Percentiles rank a stretch among this genome's conserved stretches.
Conservation (phyloP, 1,284 basidiomycete genomes). For the Peniophora sp. region DNA sequence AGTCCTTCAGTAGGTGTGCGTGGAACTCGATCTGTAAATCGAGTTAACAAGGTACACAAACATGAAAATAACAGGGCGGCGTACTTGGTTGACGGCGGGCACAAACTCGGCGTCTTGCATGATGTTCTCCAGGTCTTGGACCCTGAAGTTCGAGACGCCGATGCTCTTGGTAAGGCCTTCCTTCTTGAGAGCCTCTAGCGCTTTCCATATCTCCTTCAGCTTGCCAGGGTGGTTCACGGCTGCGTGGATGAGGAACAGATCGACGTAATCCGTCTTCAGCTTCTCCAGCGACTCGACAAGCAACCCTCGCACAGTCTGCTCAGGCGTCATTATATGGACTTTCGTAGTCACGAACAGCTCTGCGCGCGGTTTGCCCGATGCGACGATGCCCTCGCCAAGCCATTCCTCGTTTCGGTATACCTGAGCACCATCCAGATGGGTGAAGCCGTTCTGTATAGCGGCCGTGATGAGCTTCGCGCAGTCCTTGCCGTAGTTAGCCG, state of each 20-base stretch:
- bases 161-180: constrained; percentile 70
- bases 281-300: constrained; percentile 49
- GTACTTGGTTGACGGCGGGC: constrained; percentile 77
- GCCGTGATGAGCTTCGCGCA: constrained; percentile 36
- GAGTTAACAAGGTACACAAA: not conserved
- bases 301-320: constrained; percentile 41
- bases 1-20: constrained; percentile 64
- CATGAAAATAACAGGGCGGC: constrained; percentile 1
- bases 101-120: constrained; percentile 47
- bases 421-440: constrained; percentile 70
- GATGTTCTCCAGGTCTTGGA: constrained; percentile 58
- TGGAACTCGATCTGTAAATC: constrained; percentile 68
- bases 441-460: constrained; percentile 57
- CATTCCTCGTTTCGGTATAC: constrained; percentile 55
- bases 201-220: constrained; percentile 57
- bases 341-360: constrained; percentile 67
- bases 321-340: constrained; percentile 29
- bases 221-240: constrained; percentile 37
- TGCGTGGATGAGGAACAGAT: constrained; percentile 72
- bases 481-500: constrained; percentile 47
- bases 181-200: constrained; percentile 60
- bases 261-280: constrained; percentile 63
- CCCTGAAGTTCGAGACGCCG: constrained; percentile 79
- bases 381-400: constrained; percentile 43
- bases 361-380: constrained; percentile 44